These are phyloP conservation scores for Pseudogymnoascus sp. DNA, from an alignment of 2,329 filamentous ascomycete genomes.

Conservation along the genomic window DNA sequence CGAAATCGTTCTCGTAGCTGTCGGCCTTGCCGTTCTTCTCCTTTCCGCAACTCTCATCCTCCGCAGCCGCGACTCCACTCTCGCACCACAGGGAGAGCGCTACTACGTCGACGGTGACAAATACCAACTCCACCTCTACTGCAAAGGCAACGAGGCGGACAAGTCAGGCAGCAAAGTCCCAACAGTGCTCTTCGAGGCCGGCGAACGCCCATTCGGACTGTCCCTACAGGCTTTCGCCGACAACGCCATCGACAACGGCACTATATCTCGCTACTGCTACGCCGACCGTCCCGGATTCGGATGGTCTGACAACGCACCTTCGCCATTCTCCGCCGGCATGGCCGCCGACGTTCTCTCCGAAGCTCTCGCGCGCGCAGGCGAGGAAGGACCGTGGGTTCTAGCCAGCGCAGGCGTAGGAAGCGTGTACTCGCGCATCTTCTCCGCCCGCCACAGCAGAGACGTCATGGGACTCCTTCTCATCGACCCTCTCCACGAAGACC, in stretches of 20 bases:
- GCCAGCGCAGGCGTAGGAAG: conserved; percentile 81
- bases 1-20: conserved; percentile 61
- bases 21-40: conserved; percentile 63
- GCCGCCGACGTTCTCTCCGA: conserved; percentile 84
- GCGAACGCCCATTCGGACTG: conserved; percentile 70
- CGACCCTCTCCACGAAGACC: conserved; percentile 83
- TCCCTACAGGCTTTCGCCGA: conserved; percentile 76
- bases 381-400: conserved; percentile 82
- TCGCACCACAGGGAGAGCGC: conserved; percentile 65
- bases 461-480: conserved; percentile 77
- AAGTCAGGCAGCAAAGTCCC: conserved; percentile 51
- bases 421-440: conserved; percentile 86
- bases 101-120: conserved; percentile 78
- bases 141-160: conserved; percentile 64
- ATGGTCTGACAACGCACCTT: conserved; percentile 88
- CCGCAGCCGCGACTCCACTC: conserved; percentile 68
- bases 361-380: conserved; percentile 70
- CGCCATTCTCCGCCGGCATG: conserved; percentile 88
- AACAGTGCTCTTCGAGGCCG: conserved; percentile 80
- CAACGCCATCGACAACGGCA: conserved; percentile 67
- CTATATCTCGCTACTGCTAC: conserved; percentile 86
- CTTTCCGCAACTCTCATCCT: conserved; percentile 75
- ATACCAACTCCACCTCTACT: conserved; percentile 82
- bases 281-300: conserved; percentile 86
- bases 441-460: conserved; percentile 68